Percentiles rank a stretch among this genome's conserved stretches.
Conservation (phyloP, 2,329 filamentous ascomycete genomes). For the Chalaropsis thielavioides region DNA sequence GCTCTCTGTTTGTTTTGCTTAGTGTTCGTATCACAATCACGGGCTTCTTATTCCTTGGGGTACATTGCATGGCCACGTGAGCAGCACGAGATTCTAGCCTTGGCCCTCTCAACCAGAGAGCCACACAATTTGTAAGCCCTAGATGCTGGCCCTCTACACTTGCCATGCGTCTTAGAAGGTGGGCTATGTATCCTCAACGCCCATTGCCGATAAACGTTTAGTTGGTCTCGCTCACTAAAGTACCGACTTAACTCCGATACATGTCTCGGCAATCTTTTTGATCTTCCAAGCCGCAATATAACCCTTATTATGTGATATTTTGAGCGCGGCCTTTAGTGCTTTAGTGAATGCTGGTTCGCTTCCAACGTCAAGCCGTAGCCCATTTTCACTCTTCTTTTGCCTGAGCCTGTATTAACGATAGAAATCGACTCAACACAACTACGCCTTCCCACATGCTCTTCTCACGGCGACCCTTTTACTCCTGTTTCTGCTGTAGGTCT, state of each 20-base stretch:
- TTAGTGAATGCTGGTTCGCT: background rate
- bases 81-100: background rate
- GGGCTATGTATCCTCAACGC: too few species aligned
- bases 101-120: background rate
- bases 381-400: background rate
- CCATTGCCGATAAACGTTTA: too few species aligned
- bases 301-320: background rate
- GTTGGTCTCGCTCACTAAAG: background rate
- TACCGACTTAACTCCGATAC: background rate
- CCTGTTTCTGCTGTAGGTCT: background rate
- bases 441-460: background rate
- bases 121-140: background rate
- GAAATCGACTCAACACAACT: background rate
- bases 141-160: too few species aligned
- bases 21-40: too few species aligned
- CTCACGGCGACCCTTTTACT: background rate
- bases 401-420: background rate
- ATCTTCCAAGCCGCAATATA: background rate
- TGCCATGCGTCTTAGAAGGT: too few species aligned
- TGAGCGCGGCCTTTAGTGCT: background rate
- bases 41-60: too few species aligned
- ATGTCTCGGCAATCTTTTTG: background rate
- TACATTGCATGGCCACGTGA: background rate
- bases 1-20: background rate
- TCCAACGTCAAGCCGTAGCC: background rate